Base-by-base conservation (phyloP, 805 yeast genomes). In the Schwanniomyces sp. region DNA sequence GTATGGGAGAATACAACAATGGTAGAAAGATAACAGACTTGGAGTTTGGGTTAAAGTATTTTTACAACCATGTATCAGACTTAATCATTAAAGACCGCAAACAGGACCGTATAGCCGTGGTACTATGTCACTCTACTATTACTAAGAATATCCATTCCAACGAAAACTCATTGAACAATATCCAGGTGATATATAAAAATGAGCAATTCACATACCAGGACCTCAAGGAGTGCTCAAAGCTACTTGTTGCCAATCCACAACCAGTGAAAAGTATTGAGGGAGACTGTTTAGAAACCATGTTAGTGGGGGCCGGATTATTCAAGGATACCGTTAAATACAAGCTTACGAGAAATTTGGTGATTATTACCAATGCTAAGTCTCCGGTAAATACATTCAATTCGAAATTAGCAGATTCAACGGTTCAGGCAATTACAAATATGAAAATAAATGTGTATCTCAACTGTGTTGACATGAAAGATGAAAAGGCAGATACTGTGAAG, bases 11-110 rank as follows among this genome's bases (percentile, higher is more conserved):
- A 52, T 48, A 62, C 59, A 21, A 60, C 67, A 34, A 62, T 70
- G 67, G 71, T 57, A 49, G 76, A 69, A 52, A 73, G 66, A 16
- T 75, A 72, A 79, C 63, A 52, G 61, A 72, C 59, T 53, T 75
- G 10, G 69, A 64, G 5, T 52, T 58, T n/a, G 71, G 74, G 5
- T 52, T 76, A 48, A 59, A 62, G 18, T 80, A 77, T 49, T 66
- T 80, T 14, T 64, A 67, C 37, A 74, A 73, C 41, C 53, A 67
- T n/a, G 61, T 78, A 7, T 56, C 67, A 1, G 49, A 49, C 17
- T 54, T 61, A 45, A 49, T 63, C 8, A 10, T 65, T 6, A 54
- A 53, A 34, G 74, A 61, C 7, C 46, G 75, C 25, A 70, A 70
- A 51, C 72, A 78, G 1, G 80, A 76, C 50, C 57, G 62, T 27